A percentile compares a stretch with the other conserved stretches of the same genome.
Evolutionary conservation across 2,329 filamentous ascomycete genomes (phyloP).

Genomic region (Epichloe hybrida): DNA sequence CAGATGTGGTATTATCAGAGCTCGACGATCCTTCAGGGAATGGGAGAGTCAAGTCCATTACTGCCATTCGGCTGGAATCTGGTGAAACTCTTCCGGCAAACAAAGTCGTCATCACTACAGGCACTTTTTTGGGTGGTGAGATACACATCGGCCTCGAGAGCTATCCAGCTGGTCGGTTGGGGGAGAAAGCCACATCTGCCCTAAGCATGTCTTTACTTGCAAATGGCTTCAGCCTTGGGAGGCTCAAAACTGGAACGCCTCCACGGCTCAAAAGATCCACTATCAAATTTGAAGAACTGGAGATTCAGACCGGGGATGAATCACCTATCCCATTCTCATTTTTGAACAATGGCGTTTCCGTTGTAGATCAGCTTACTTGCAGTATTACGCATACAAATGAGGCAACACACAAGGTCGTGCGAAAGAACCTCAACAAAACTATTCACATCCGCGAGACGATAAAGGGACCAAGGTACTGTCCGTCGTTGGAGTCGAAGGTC

Average conservation of each 20-base stretch:
- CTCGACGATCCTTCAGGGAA: constrained; percentile 24
- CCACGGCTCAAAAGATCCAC: constrained; percentile 70
- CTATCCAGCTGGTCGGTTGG: constrained; percentile 81
- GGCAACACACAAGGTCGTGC: constrained; percentile 67
- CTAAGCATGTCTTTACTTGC: constrained; percentile 80
- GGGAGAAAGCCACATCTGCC: constrained; percentile 84
- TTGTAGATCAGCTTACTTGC: constrained; percentile 73
- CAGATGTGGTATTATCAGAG: constrained; percentile 64
- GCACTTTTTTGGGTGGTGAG: constrained; percentile 88
- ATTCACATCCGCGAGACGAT: constrained; percentile 94
- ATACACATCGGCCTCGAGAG: constrained; percentile 85
- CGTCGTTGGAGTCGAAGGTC: constrained; percentile 87
- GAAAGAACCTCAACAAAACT: constrained; percentile 84
- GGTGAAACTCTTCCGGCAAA: constrained; percentile 70
- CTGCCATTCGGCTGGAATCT: constrained; percentile 74
- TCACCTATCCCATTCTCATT: constrained; percentile 87
- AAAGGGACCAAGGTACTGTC: constrained; percentile 88
- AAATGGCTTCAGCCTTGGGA: constrained; percentile 78
- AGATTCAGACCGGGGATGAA: constrained; percentile 67
- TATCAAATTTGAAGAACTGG: constrained; percentile 63
- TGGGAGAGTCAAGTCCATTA: constrained; percentile 55
- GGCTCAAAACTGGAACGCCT: constrained; percentile 95
- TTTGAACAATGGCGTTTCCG: constrained; percentile 63
- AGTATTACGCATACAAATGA: constrained; percentile 80
- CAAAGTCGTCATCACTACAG: constrained; percentile 86